Evolutionary conservation across 371 early-diverging fungal genomes (phyloP), one percentile per base, ranked within the genome.

Genomic region (Batrachochytrium dendrobatidis): DNA sequence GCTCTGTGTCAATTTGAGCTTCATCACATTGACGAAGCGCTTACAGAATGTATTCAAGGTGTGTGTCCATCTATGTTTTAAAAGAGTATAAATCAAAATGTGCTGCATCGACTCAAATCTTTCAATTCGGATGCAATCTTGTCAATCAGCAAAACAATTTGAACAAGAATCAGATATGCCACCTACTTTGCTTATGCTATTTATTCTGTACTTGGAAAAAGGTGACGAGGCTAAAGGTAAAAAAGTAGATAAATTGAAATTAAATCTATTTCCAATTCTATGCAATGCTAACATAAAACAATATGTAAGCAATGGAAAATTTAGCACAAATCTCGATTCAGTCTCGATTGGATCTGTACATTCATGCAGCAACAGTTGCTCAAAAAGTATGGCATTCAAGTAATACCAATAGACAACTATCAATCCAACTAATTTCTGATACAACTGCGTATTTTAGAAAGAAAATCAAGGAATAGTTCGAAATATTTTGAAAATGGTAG

Each of bases 161-260:
- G 46, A 45, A 26, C 46, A 45, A 12, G 46, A 45, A 26, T 5
- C 5, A 7, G 46, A 45, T 12, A 26, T 5, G 24, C 6, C 4
- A 20, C 12, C 26, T 7, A 45, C 46, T 5, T 3, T 7, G 7
- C 26, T 45, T 26, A 24, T 45, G 46, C 3, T 45, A 12, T 45
- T 45, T 45, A 26, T 12, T 12, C 7, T 45, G 3, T 26, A 5
- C 3, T 3, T 45, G 24, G 46, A 45, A 26, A 20, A 26, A 26
- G 39, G n/a, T n/a, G 39, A 39, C n/a, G 39, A 15, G 39, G 39
- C 39, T 39, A 39, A 39, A 39, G 39, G 39, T n/a, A 39, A 39
- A n/a, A 12, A n/a, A 12, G 39, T 39, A n/a, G 39, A 12, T 39
- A n/a, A n/a, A 39, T 39, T 12, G 12, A n/a, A 12, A 39, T 15